phyloP scores from a whole-genome alignment of 768 basidiomycete species.

The Pisolithus tinctorius region DNA sequence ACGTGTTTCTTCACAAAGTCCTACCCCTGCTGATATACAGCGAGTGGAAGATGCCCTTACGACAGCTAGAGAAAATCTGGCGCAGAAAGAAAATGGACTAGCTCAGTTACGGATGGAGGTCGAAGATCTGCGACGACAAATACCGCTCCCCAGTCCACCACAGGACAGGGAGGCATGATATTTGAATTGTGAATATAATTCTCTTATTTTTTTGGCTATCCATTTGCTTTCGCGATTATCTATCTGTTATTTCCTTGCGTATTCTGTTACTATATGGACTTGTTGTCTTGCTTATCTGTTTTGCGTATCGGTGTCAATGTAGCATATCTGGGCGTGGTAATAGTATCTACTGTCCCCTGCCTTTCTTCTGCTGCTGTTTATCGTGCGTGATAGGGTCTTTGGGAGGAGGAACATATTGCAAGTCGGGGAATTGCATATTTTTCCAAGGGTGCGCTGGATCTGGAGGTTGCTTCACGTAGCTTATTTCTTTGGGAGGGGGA shows the following conservation, averaged over 20 bases:
- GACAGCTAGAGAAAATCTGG: slow-evolving; percentile 14
- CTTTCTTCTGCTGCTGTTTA: not conserved
- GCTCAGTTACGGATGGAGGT: slow-evolving; percentile 12
- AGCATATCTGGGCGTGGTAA: not conserved
- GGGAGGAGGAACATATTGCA: slow-evolving; percentile 32
- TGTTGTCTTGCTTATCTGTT: not conserved
- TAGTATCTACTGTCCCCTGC: not conserved
- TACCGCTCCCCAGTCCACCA: too few relatives aligned
- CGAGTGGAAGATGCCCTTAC: slow-evolving; percentile 16
- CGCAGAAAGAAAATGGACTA: slow-evolving; percentile 17
- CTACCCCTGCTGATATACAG: slow-evolving; percentile 12
- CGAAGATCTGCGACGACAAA: too few relatives aligned
- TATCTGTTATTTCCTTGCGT: not conserved
- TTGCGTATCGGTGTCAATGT: not conserved
- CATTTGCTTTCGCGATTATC: not conserved
- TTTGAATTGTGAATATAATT: not conserved
- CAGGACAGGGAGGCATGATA: too few relatives aligned
- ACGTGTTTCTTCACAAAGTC: not conserved
- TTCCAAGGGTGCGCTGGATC: slow-evolving; percentile 30
- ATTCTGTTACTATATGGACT: not conserved
- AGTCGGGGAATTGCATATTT: slow-evolving; percentile 14
- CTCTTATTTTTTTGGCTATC: too few relatives aligned
- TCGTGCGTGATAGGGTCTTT: not conserved
- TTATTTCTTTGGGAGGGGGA: slow-evolving; percentile 31
- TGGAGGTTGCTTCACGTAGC: slow-evolving; percentile 23